Percentiles rank a stretch among this genome's conserved stretches.
These are phyloP conservation scores for Crepidotus variabilis DNA, from an alignment of 768 basidiomycete species.

Conservation along the genomic window DNA sequence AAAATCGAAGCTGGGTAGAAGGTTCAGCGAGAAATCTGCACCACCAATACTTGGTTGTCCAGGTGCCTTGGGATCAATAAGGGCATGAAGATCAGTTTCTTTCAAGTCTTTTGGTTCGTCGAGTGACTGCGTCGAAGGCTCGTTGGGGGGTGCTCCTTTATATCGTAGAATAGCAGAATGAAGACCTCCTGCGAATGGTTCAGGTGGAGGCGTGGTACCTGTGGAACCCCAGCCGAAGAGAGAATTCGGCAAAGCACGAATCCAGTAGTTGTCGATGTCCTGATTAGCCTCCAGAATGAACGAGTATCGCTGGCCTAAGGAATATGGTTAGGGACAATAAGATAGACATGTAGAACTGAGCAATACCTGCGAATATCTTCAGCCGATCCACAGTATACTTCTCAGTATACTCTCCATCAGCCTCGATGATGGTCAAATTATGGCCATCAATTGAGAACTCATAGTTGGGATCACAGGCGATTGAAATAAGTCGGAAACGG, in stretches of 20 bases:
- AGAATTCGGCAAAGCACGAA: slow-evolving; percentile 32
- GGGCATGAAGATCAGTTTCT: slow-evolving; percentile 3
- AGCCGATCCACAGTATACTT: slow-evolving; percentile 36
- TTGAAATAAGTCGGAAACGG: slow-evolving; percentile 46
- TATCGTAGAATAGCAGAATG: slow-evolving; percentile 38
- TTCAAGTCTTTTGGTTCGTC: background rate
- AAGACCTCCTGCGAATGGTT: background rate
- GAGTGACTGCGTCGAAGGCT: slow-evolving; percentile 22
- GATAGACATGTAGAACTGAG: background rate
- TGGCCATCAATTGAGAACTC: slow-evolving; percentile 40
- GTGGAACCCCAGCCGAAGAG: background rate
- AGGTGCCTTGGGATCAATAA: background rate
- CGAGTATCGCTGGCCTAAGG: slow-evolving; percentile 45
- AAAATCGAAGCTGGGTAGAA: slow-evolving; percentile 9
- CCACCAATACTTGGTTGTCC: background rate
- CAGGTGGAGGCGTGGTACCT: background rate
- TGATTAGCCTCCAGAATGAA: slow-evolving; percentile 31
- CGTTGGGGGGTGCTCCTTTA: slow-evolving; percentile 21
- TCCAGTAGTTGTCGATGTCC: slow-evolving; percentile 37
- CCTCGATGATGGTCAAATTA: slow-evolving; percentile 36
- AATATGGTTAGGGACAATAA: background rate
- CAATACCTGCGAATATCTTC: slow-evolving; percentile 31
- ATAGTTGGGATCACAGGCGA: slow-evolving; percentile 43
- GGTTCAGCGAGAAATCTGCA: slow-evolving; percentile 2
- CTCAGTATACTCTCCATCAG: slow-evolving; percentile 19